A percentile compares a stretch with the other conserved stretches of the same genome.
Evolutionary conservation across 352 stramenopile species (phyloP).

Genomic region (Phytophthora brassicae): DNA sequence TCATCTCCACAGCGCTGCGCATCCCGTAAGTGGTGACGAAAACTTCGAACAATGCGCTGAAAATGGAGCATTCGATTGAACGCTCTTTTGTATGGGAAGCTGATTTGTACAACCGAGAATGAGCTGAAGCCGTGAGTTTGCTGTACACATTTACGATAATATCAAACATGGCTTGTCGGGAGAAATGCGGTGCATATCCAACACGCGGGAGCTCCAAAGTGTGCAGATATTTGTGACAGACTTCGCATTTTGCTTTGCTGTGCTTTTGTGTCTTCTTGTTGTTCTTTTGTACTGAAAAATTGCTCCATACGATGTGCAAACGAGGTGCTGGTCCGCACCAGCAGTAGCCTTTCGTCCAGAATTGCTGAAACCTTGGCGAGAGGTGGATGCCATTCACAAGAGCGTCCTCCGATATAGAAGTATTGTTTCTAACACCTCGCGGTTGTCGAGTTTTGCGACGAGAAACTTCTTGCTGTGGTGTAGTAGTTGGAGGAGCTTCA

Average conservation of each 20-base stretch:
- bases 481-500: conserved; percentile 1
- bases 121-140: conserved; percentile 37
- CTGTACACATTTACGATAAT: conserved; percentile 63
- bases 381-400: conserved; percentile 46
- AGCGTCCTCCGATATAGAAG: conserved; percentile 24
- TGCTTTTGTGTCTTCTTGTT: neutral
- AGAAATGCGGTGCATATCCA: conserved; percentile 56
- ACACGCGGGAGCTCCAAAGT: conserved; percentile 27
- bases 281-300: too few species aligned
- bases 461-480: conserved; percentile 8
- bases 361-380: conserved; percentile 39
- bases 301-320: conserved; percentile 35
- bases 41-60: conserved; percentile 43
- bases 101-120: conserved; percentile 53
- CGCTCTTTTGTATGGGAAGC: conserved; percentile 3
- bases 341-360: conserved; percentile 63
- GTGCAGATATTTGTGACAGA: conserved; percentile 41
- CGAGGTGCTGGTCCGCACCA: conserved; percentile 38
- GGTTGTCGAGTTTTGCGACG: neutral
- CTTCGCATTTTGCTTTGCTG: conserved; percentile 9
- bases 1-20: conserved; percentile 50
- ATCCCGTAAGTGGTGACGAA: conserved; percentile 58
- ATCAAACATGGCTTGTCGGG: conserved; percentile 45
- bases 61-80: conserved; percentile 35
- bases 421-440: neutral